Conservation (phyloP, 176 grass and related monocot genomes). For the Avena atlantica region DNA sequence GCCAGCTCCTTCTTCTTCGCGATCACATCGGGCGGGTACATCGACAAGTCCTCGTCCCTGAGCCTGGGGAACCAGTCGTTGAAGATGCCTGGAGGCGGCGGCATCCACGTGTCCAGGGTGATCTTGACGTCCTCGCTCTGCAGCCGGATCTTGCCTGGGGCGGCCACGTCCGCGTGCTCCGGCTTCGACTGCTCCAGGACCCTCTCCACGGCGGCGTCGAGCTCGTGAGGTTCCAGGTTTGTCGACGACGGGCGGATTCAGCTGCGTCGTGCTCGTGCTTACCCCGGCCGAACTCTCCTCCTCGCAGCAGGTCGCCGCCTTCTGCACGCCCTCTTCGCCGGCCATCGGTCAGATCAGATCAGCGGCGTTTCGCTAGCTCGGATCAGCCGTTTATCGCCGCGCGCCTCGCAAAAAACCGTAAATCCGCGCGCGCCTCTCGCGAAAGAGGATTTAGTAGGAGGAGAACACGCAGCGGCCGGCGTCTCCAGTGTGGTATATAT, state of each 20-base stretch:
- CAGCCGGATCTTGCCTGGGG: constrained; percentile 1
- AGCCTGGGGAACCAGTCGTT: not conserved
- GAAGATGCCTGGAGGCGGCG: not conserved
- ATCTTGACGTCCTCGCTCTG: not conserved
- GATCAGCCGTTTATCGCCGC: not conserved
- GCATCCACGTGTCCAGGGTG: not conserved
- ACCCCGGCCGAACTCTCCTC: not conserved
- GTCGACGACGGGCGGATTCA: not conserved
- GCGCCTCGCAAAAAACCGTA: not conserved
- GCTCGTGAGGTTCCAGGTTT: not conserved
- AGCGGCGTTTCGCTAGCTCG: not conserved
- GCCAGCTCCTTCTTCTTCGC: too few relatives aligned
- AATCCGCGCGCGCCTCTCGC: too few relatives aligned
- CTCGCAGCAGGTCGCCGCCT: not conserved
- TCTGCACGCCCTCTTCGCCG: not conserved
- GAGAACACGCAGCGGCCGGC: not conserved
- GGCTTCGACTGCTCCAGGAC: not conserved
- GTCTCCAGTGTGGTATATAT: not conserved
- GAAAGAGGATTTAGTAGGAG: too few relatives aligned
- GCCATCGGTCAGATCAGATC: not conserved
- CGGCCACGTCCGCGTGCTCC: not conserved
- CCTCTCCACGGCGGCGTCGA: not conserved
- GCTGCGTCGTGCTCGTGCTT: not conserved
- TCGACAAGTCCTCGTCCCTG: too few relatives aligned
- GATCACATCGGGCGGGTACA: not conserved